phyloP scores from a whole-genome alignment of 176 grass and related monocot genomes.

The Eragrostis nindensis region DNA sequence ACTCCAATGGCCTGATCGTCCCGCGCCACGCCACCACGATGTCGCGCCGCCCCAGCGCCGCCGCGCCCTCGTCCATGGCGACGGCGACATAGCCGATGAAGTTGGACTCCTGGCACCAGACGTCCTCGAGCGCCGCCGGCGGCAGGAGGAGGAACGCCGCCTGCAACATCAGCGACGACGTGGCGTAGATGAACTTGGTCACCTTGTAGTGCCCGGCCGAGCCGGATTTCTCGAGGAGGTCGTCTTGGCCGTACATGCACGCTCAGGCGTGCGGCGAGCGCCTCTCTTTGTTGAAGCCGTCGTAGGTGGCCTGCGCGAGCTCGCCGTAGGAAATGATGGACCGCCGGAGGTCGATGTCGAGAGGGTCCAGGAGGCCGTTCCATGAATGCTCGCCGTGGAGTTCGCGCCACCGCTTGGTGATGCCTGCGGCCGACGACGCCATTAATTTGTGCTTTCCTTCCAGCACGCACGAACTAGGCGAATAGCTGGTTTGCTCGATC shows the following conservation, averaged over 20 bases:
- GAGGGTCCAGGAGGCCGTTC: too few species aligned
- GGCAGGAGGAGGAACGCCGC: background rate
- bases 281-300: slow-evolving; percentile 50
- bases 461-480: too few species aligned
- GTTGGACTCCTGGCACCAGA: slow-evolving; percentile 59
- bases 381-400: too few species aligned
- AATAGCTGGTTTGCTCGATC: too few species aligned
- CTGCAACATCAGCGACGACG: background rate
- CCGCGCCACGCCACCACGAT: slow-evolving; percentile 68
- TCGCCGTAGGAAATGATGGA: slow-evolving; percentile 58
- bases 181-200: slow-evolving; percentile 1
- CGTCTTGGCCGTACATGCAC: slow-evolving; percentile 4
- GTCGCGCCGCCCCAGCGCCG: slow-evolving; percentile 58
- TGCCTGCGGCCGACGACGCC: too few species aligned
- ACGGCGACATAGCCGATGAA: slow-evolving; percentile 65
- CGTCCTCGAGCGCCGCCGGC: background rate
- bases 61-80: slow-evolving; percentile 51
- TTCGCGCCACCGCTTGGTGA: too few species aligned
- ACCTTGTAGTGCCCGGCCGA: background rate
- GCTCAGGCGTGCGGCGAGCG: slow-evolving; percentile 49
- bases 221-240: slow-evolving; percentile 34
- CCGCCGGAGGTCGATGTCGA: too few species aligned
- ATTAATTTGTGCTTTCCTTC: background rate
- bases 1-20: slow-evolving; percentile 45
- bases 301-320: slow-evolving; percentile 52